Evolutionary conservation across 2,329 filamentous ascomycete genomes (phyloP).

Genomic region (Colletotrichum sp.): DNA sequence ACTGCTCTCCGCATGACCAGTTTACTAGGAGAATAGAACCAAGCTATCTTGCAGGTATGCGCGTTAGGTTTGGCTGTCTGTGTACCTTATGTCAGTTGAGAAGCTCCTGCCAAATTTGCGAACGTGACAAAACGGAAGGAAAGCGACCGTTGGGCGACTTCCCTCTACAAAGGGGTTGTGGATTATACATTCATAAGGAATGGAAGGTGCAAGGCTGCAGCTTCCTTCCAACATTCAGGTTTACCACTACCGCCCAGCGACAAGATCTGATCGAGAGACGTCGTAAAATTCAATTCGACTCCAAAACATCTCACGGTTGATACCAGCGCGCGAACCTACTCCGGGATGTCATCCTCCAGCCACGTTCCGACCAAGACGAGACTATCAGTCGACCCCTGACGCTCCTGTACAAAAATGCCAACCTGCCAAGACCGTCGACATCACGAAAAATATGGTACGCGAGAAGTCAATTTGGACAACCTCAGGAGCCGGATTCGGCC

Average conservation of each 20-base stretch:
- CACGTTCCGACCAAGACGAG: background rate
- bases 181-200: background rate
- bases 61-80: too few species aligned
- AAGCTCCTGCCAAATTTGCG: background rate
- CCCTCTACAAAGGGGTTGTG: rapidly evolving
- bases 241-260: rapidly evolving
- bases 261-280: background rate
- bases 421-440: background rate
- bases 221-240: background rate
- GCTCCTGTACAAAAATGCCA: background rate
- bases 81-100: background rate
- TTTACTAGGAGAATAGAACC: too few species aligned
- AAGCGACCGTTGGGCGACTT: background rate
- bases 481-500: background rate
- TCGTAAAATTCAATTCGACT: background rate
- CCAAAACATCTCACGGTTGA: background rate
- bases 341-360: background rate
- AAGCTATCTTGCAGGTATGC: too few species aligned
- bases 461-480: background rate
- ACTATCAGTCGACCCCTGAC: background rate
- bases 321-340: background rate
- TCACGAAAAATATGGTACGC: background rate
- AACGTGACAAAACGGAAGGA: background rate
- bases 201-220: background rate
- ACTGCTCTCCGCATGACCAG: rapidly evolving